Conservation (phyloP, 345 rosid species). For the Eucalyptus polybractea region DNA sequence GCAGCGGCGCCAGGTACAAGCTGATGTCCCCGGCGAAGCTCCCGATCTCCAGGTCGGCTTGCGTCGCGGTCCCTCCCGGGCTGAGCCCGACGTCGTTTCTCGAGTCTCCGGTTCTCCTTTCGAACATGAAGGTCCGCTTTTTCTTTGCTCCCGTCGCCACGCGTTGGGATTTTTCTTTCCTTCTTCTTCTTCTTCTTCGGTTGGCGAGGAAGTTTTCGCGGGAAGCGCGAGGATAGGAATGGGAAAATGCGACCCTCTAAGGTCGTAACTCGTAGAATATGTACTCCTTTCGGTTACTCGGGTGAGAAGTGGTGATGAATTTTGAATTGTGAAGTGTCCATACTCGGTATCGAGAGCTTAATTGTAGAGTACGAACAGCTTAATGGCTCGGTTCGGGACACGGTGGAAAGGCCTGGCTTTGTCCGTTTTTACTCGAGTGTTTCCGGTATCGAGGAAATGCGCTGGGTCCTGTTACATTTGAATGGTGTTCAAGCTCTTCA, state of each 20-base stretch:
- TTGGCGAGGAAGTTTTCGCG: neutral
- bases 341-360: neutral
- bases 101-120: slow-evolving; percentile 93
- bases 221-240: neutral
- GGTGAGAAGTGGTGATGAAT: neutral
- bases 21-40: slow-evolving; percentile 97
- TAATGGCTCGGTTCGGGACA: slow-evolving; percentile 6
- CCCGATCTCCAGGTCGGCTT: slow-evolving; percentile 86
- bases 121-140: slow-evolving; percentile 69
- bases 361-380: neutral
- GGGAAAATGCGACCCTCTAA: neutral
- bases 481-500: neutral
- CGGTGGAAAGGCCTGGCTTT: neutral
- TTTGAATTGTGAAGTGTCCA: neutral
- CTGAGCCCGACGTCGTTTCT: slow-evolving; percentile 87
- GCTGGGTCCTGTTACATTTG: neutral
- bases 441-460: neutral
- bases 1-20: slow-evolving; percentile 76
- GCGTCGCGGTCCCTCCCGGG: slow-evolving; percentile 74
- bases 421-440: neutral
- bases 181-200: neutral
- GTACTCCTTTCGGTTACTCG: neutral
- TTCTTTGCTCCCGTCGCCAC: neutral
- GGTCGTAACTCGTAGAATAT: neutral
- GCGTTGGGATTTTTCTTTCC: neutral